Base-by-base conservation (phyloP, 768 basidiomycete species). In the Holtermannia corniformis region DNA sequence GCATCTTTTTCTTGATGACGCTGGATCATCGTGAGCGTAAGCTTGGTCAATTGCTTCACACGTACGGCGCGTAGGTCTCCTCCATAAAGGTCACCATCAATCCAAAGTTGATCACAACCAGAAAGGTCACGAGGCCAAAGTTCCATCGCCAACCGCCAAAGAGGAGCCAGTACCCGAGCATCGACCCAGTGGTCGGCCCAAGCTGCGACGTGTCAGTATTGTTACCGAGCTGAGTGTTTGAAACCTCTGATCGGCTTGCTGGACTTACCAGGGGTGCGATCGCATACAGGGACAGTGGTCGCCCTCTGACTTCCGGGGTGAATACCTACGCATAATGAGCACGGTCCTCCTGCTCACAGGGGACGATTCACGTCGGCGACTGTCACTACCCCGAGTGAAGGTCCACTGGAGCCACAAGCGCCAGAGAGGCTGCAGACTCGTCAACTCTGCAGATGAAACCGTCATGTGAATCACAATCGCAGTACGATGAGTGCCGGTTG, bases 21-120 rank as follows among this genome's bases (percentile, higher is more conserved):
- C 47, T 25, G 11, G 25, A 22, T n/a, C n/a, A n/a, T n/a, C n/a
- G 16, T 49, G 21, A 10, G 23, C 20, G 24, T 21, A 14, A 44
- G 37, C 14, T n/a, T 25, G 28, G 26, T 14, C 44, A 19, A 32
- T 27, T 42, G 24, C n/a, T n/a, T n/a, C 11, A 2, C 20, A 65
- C 67, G 54, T 43, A 69, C 67, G 61, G 55, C 22, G 65, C 65
- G 53, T 67, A 67, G 3, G 67, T 67, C 49, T 69, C 67, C n/a
- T 50, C 41, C 37, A 60, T 57, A 44, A 63, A 32, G 4, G 53
- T n/a, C 2, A 62, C 21, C 23, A 67, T 53, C 11, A 67, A 42
- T 22, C 54, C 28, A 10, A 58, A 54, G 42, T 67, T 67, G 4
- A 60, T 13, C 4, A 44, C 42, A 10, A 56, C 44, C 3, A 67